Percentiles rank a stretch among this genome's conserved stretches.
These are phyloP conservation scores for Prunus mira DNA, from an alignment of 306 rosid species.

Conservation along the genomic window DNA sequence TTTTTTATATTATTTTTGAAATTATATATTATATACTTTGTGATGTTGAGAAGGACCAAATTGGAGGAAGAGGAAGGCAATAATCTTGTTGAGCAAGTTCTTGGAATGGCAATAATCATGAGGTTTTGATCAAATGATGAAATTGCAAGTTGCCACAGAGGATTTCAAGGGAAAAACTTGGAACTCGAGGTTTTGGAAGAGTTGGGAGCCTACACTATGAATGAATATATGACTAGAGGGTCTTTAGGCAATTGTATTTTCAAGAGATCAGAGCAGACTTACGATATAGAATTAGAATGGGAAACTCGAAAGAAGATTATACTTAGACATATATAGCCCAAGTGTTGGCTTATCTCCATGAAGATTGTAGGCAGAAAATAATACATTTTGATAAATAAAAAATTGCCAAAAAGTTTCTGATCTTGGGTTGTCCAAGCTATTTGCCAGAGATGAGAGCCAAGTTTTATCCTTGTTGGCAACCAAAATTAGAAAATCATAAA, in stretches of 20 bases:
- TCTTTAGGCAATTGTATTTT: constrained; percentile 8
- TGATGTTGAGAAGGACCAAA: too few relatives aligned
- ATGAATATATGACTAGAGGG: too few relatives aligned
- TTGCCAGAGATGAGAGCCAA: constrained; percentile 11
- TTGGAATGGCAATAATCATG: too few relatives aligned
- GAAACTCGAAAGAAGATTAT: constrained; percentile 15
- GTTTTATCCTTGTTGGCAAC: not conserved
- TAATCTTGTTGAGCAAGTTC: too few relatives aligned
- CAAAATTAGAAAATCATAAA: too few relatives aligned
- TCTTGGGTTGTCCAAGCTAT: constrained; percentile 11
- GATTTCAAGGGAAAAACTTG: constrained; percentile 12
- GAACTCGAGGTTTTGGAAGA: constrained; percentile 11
- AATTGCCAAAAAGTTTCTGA: constrained; percentile 16
- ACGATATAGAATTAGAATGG: not conserved
- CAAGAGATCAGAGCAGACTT: not conserved
- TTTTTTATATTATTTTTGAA: too few relatives aligned
- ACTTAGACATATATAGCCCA: constrained; percentile 13
- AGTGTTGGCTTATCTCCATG: constrained; percentile 24
- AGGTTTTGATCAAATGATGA: not conserved
- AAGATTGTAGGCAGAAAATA: constrained; percentile 24
- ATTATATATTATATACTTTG: too few relatives aligned
- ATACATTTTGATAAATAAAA: constrained; percentile 1
- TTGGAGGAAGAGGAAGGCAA: too few relatives aligned
- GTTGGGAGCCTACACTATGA: constrained; percentile 11
- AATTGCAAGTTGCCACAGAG: constrained; percentile 1